Evolutionary conservation across 768 basidiomycete genomes (phyloP).

Genomic region (Amanita polypyramis): DNA sequence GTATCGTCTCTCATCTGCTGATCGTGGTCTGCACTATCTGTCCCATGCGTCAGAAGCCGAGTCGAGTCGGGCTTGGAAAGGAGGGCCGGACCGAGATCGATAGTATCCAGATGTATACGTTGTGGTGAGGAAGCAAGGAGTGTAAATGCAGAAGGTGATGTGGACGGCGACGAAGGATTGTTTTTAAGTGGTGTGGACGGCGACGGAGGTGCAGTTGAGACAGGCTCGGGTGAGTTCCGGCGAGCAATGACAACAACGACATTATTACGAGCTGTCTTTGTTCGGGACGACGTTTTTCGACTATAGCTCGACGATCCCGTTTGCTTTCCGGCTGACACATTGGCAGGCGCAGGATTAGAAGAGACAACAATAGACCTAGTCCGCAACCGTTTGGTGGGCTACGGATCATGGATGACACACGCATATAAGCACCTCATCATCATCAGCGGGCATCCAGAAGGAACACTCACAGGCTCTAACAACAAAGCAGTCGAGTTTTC

Average conservation of each 20-base stretch:
- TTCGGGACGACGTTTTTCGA: not conserved
- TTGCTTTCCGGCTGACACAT: not conserved
- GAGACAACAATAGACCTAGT: not conserved
- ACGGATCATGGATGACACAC: not conserved
- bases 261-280: not conserved
- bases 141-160: not conserved
- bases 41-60: not conserved
- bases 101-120: constrained; percentile 1
- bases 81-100: constrained; percentile 4
- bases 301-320: not conserved
- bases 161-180: not conserved
- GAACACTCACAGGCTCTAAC: constrained; percentile 1
- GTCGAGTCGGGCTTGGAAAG: not conserved
- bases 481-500: not conserved
- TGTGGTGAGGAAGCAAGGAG: constrained; percentile 1
- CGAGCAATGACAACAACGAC: not conserved
- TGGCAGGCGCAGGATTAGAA: not conserved
- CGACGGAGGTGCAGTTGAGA: not conserved
- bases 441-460: not conserved
- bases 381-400: constrained; percentile 3
- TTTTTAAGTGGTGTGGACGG: not conserved
- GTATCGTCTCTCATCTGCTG: not conserved
- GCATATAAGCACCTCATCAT: not conserved
- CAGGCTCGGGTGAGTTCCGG: not conserved
- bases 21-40: not conserved